Evolutionary conservation across 78 protist species (phyloP), one percentile per base, ranked within the genome.

Genomic region (Tieghemostelium lacteum): DNA sequence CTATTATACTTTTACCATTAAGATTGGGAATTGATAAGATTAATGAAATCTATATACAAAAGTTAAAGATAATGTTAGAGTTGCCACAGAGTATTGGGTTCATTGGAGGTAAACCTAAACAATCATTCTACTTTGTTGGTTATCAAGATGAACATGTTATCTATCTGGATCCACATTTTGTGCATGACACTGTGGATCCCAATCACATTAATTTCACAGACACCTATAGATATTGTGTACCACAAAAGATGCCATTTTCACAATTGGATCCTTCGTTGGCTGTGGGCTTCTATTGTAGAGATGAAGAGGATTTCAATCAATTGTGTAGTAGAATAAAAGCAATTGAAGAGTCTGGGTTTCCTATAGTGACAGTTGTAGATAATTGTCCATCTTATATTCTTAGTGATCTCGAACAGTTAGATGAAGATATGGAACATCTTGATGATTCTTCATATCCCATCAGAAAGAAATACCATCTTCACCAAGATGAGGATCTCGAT

Each of bases 161-260:
- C 31, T 95, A 92, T 57, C 49, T 95, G 26, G 96, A 95, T 65
- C 96, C 96, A 2, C 96, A 95, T 67, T 62, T 87, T 66, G 96
- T 95, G 7, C 92, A 94, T 65, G 88, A 80, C 26, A 80, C 66
- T 54, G 76, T 80, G 1, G 16, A 67, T 55, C 88, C 92, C 34
- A 34, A 26, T 37, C 42, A 60, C 24, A 12, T 3, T 17, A 50
- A 77, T 42, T 73, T 49, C 62, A n/a, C 78, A 40, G 67, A 73
- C 94, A 71, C 87, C 10, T 94, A 95, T 34, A 94, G 94, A 29
- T 34, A 88, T 67, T 94, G 78, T 65, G 36, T 87, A 50, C 94
- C 93, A 12, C 92, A 94, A 66, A 94, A 88, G 24, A 94, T 94
- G 80, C 28, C 71, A 34, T 85, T 94, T 33, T 40, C 87, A 33